These are phyloP conservation scores for Beauveria rudraprayagi DNA, from an alignment of 2,329 filamentous ascomycete species.

Conservation along the genomic window DNA sequence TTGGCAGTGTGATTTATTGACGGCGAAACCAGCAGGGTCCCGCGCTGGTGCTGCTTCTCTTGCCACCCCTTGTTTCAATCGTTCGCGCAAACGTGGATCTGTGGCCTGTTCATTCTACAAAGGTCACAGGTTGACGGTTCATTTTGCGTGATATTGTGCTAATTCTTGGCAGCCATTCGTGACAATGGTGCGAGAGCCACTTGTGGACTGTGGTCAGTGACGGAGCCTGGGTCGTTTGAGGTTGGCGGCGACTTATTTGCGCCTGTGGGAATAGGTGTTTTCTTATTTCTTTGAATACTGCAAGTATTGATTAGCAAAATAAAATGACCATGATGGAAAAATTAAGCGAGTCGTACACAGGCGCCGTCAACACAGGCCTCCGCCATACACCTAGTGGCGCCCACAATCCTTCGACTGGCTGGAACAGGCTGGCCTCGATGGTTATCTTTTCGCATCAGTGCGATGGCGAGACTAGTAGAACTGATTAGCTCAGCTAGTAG, in stretches of 20 bases:
- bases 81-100: not conserved
- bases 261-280: not conserved
- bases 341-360: not conserved
- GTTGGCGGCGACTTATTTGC: not conserved
- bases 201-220: not conserved
- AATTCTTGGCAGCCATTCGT: not conserved
- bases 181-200: not conserved
- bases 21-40: not conserved
- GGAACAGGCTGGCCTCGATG: not conserved
- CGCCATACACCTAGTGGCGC: not conserved
- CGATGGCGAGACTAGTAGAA: not conserved
- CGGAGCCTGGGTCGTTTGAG: too few species aligned
- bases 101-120: not conserved
- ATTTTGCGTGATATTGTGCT: not conserved
- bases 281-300: not conserved
- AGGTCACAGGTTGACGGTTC: not conserved
- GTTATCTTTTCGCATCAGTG: not conserved
- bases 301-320: not conserved
- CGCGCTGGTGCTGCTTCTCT: not conserved
- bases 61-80: conserved; percentile 1
- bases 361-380: not conserved
- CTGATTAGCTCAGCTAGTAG: not conserved
- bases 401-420: not conserved
- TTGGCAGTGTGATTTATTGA: too few species aligned
- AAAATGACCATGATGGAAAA: not conserved